Evolutionary conservation across 1,139 yeast genomes (phyloP).

Genomic region (Arxiozyma slooffiae): DNA sequence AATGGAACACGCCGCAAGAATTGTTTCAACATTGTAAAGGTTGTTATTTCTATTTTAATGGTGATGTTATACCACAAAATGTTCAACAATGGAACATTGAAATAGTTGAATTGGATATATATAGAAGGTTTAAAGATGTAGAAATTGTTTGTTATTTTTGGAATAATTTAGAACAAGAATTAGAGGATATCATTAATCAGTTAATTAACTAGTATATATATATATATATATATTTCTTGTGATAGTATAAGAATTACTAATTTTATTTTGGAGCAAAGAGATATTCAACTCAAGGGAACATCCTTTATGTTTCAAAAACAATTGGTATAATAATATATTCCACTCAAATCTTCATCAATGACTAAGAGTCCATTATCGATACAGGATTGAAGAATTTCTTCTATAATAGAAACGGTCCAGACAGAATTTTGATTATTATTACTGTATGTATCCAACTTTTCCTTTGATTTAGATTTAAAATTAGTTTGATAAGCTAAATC

Average conservation of each 20-base stretch:
- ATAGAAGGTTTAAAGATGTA: constrained; percentile 76
- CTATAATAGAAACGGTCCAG: constrained; percentile 64
- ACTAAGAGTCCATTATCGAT: constrained; percentile 49
- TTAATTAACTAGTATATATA: too few relatives aligned
- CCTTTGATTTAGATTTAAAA: too few relatives aligned
- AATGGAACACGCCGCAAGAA: constrained; percentile 68
- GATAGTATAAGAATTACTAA: too few relatives aligned
- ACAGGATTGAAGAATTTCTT: constrained; percentile 57
- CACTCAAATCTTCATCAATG: constrained; percentile 45
- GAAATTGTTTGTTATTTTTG: constrained; percentile 80
- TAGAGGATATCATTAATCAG: constrained; percentile 36
- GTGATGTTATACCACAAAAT: constrained; percentile 69
- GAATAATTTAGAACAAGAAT: constrained; percentile 59
- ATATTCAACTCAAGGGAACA: too few relatives aligned
- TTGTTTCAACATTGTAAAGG: constrained; percentile 82
- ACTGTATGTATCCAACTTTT: too few relatives aligned
- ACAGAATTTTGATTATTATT: constrained; percentile 24
- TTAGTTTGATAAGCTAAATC: too few relatives aligned
- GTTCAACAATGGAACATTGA: constrained; percentile 84
- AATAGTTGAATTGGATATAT: constrained; percentile 67
- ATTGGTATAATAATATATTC: constrained; percentile 24
- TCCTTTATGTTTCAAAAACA: too few relatives aligned
- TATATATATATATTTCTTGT: too few relatives aligned
- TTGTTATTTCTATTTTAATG: constrained; percentile 62
- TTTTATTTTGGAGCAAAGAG: too few relatives aligned